These are phyloP conservation scores for Neurospora sp. DNA, from an alignment of 2,329 filamentous ascomycete genomes.

Conservation along the genomic window DNA sequence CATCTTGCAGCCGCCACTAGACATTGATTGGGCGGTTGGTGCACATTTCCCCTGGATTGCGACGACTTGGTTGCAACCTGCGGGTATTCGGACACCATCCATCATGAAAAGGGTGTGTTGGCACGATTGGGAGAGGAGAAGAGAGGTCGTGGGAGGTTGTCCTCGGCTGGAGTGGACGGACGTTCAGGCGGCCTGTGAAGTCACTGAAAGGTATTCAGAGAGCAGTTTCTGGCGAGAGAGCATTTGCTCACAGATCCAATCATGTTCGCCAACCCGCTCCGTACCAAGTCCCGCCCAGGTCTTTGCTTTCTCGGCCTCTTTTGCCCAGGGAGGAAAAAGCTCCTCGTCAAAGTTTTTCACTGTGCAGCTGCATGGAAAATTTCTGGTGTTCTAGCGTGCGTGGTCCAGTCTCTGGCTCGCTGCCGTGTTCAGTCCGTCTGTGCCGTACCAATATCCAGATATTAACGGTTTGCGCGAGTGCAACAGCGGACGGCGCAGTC, in stretches of 20 bases:
- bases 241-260: neutral
- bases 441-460: neutral
- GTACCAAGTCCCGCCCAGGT: neutral
- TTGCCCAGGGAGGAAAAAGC: neutral
- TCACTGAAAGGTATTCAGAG: neutral
- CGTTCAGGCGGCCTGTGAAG: neutral
- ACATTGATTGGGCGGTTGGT: conserved; percentile 3
- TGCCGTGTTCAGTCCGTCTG: neutral
- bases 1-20: conserved; percentile 6
- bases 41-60: neutral
- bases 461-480: neutral
- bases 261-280: neutral
- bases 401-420: neutral
- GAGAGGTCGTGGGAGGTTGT: neutral
- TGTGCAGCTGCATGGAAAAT: neutral
- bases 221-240: neutral
- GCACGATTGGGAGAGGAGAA: neutral
- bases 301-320: neutral
- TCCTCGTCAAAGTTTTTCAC: neutral
- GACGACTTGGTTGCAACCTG: neutral
- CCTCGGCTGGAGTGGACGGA: neutral
- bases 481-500: neutral
- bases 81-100: neutral
- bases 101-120: neutral
- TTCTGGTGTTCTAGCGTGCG: neutral